A percentile compares a stretch with the other conserved stretches of the same genome.
These are phyloP conservation scores for Artemisia tridentata DNA, from an alignment of 129 eudicot species.

Conservation along the genomic window DNA sequence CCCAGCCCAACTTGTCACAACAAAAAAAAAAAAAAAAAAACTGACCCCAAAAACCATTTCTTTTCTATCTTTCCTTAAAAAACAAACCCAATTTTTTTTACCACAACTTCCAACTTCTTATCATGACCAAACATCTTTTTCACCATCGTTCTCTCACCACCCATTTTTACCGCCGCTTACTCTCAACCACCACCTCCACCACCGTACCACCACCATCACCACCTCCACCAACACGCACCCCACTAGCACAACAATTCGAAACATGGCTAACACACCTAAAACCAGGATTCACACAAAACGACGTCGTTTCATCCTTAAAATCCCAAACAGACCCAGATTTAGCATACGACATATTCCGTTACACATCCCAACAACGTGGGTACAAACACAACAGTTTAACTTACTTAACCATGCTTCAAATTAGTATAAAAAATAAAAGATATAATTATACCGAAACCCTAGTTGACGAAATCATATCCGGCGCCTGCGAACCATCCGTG, in stretches of 20 bases:
- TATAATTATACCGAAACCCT: slow-evolving; percentile 63
- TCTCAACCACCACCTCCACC: slow-evolving; percentile 24
- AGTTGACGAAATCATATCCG: slow-evolving; percentile 68
- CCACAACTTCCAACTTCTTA: not conserved
- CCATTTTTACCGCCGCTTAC: slow-evolving; percentile 22
- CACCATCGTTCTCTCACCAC: slow-evolving; percentile 22
- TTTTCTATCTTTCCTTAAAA: not conserved
- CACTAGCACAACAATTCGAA: too few species aligned
- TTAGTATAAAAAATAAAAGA: slow-evolving; percentile 46
- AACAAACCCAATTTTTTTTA: not conserved
- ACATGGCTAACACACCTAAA: too few species aligned
- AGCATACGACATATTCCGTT: slow-evolving; percentile 84
- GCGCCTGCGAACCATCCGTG: slow-evolving; percentile 53
- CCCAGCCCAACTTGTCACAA: not conserved
- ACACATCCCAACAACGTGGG: slow-evolving; percentile 79
- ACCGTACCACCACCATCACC: slow-evolving; percentile 21
- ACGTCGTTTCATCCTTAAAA: slow-evolving; percentile 57
- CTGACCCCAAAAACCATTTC: not conserved
- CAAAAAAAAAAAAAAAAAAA: too few species aligned
- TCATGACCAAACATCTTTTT: slow-evolving; percentile 21
- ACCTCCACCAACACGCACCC: too few species aligned
- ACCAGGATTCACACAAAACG: slow-evolving; percentile 58
- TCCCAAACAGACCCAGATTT: slow-evolving; percentile 83
- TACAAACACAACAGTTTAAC: slow-evolving; percentile 70
- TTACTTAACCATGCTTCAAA: slow-evolving; percentile 71